A percentile compares a stretch with the other conserved stretches of the same genome.
These are phyloP conservation scores for Trichoderma sp. DNA, from an alignment of 2,329 filamentous ascomycete species.

Conservation along the genomic window DNA sequence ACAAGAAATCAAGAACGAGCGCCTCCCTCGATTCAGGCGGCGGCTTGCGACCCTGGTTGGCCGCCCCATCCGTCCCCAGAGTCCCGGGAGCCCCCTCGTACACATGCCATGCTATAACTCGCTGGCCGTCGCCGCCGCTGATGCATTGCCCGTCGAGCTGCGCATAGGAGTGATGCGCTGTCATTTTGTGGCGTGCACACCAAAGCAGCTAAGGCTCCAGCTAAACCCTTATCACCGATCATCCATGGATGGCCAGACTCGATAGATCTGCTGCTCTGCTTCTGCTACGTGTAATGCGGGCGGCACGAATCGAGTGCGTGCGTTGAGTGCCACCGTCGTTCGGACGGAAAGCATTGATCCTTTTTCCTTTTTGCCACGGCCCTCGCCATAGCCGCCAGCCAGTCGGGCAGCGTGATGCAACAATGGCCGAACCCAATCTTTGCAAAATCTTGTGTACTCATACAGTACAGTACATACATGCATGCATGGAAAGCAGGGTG, in stretches of 20 bases:
- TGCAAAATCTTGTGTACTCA: not conserved
- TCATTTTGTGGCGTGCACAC: conserved; percentile 22
- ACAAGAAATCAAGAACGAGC: not conserved
- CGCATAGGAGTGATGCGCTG: conserved; percentile 21
- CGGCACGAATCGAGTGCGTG: not conserved
- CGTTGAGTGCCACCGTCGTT: not conserved
- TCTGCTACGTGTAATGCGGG: not conserved
- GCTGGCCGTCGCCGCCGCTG: conserved; percentile 13
- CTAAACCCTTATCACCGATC: conserved; percentile 19
- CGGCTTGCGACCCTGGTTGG: not conserved
- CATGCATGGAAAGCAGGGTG: not conserved
- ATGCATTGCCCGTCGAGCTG: conserved; percentile 12
- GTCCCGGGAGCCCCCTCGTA: conserved; percentile 13
- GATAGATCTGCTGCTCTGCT: not conserved
- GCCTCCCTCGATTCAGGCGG: not conserved
- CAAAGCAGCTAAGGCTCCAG: conserved; percentile 7
- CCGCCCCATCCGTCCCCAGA: conserved; percentile 15
- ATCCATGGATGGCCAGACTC: conserved; percentile 1
- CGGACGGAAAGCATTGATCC: not conserved
- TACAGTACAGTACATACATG: not conserved
- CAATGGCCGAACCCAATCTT: not conserved
- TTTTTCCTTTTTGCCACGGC: not conserved
- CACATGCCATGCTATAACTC: conserved; percentile 20
- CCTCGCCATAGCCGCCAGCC: not conserved
- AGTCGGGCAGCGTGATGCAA: conserved; percentile 6